Percentiles rank a stretch among this genome's conserved stretches.
Evolutionary conservation across 2,329 filamentous ascomycete genomes (phyloP).

Genomic region (Stachybotrys echinatus): DNA sequence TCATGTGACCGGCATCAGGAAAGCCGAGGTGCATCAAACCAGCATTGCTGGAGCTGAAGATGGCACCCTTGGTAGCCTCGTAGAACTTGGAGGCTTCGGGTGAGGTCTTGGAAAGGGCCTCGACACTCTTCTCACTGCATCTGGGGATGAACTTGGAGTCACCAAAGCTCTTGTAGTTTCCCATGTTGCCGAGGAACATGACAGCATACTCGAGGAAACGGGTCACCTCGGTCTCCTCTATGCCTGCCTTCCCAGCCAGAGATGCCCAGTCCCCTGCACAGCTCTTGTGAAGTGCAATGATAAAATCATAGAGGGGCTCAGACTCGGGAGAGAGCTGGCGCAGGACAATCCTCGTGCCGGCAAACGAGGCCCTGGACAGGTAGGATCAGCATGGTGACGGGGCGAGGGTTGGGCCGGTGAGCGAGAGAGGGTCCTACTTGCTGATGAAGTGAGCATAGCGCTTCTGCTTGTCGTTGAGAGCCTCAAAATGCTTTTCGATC

Average conservation of each 20-base stretch:
- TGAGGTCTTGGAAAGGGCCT: constrained; percentile 56
- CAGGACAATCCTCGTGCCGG: constrained; percentile 72
- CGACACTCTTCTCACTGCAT: constrained; percentile 57
- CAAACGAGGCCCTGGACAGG: constrained; percentile 61
- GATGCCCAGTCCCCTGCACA: constrained; percentile 66
- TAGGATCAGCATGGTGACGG: not conserved
- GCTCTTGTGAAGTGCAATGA: constrained; percentile 64
- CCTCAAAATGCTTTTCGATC: constrained; percentile 90
- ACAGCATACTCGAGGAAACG: constrained; percentile 72
- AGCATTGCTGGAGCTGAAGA: constrained; percentile 62
- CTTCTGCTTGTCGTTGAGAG: constrained; percentile 69
- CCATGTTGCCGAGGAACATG: constrained; percentile 74
- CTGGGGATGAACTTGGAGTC: constrained; percentile 80
- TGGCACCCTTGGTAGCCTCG: constrained; percentile 62
- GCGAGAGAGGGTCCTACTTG: constrained; percentile 44
- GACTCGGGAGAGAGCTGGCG: constrained; percentile 79
- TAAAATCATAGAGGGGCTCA: constrained; percentile 76
- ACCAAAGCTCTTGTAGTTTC: constrained; percentile 85
- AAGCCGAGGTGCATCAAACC: constrained; percentile 72
- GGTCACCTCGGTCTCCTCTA: constrained; percentile 58
- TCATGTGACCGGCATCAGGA: constrained; percentile 69
- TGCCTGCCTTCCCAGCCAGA: constrained; percentile 57
- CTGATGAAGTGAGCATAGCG: constrained; percentile 89
- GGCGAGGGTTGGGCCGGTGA: not conserved
- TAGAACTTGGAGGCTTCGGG: constrained; percentile 60